phyloP scores from a whole-genome alignment of 768 basidiomycete species.

The Trametes meyenii region DNA sequence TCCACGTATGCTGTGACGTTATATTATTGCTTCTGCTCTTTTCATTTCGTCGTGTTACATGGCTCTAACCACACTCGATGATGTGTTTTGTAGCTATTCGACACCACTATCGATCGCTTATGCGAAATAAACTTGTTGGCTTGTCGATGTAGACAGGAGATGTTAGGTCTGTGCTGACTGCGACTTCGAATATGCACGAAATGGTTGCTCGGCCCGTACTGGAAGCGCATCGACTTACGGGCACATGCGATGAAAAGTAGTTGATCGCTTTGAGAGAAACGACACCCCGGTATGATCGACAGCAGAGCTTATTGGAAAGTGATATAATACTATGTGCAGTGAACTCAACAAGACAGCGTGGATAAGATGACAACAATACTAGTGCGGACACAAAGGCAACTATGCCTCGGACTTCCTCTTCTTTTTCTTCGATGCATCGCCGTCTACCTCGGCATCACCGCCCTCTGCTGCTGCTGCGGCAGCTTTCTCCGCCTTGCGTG shows the following conservation, averaged over 20 bases:
- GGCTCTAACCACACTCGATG: not conserved
- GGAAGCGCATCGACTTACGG: not conserved
- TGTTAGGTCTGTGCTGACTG: no score
- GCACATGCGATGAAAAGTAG: not conserved
- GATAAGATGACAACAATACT: not conserved
- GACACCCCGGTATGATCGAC: no score
- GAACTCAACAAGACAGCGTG: conserved; percentile 15
- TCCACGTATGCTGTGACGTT: no score
- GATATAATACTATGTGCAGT: conserved; percentile 20
- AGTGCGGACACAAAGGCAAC: not conserved
- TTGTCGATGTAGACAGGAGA: no score
- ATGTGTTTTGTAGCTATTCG: not conserved
- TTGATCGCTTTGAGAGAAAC: no score
- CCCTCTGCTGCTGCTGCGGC: conserved; percentile 40
- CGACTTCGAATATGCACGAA: no score
- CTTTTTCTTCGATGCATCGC: conserved; percentile 58
- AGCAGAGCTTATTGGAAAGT: no score
- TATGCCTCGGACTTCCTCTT: conserved; percentile 44
- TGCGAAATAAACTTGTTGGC: not conserved
- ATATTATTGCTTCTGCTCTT: no score
- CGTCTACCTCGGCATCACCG: conserved; percentile 40
- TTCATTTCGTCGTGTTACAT: not conserved
- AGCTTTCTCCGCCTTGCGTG: conserved; percentile 77
- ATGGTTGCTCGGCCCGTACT: no score
- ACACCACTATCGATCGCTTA: not conserved